Evolutionary conservation across 2,329 filamentous ascomycete species (phyloP).

Genomic region (Scedosporium dehoogii): DNA sequence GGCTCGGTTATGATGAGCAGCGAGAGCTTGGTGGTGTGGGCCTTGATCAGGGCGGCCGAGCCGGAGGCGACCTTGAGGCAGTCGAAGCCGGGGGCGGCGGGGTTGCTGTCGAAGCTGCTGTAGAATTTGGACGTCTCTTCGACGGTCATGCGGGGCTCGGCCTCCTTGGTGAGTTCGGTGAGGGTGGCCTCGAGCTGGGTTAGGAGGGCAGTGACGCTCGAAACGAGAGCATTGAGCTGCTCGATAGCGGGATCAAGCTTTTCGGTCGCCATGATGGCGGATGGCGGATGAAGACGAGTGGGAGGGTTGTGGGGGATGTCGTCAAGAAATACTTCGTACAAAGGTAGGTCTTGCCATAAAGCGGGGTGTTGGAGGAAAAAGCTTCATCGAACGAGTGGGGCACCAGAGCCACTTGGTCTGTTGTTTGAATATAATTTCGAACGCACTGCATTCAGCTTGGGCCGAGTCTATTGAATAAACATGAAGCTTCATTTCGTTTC

Average conservation of each 20-base stretch:
- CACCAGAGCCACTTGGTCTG: too few relatives aligned
- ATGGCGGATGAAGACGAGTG: not conserved
- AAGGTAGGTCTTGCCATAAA: too few relatives aligned
- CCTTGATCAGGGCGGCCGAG: constrained; percentile 62
- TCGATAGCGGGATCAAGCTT: constrained; percentile 20
- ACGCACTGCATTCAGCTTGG: too few relatives aligned
- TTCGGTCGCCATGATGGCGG: constrained; percentile 15
- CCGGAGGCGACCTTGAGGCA: constrained; percentile 62
- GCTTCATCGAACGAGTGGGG: too few relatives aligned
- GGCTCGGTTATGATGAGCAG: constrained; percentile 79
- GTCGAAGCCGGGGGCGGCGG: constrained; percentile 26
- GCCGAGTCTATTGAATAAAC: too few relatives aligned
- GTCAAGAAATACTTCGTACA: too few relatives aligned
- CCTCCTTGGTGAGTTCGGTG: constrained; percentile 19
- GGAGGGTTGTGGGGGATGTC: not conserved
- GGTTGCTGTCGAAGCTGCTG: not conserved
- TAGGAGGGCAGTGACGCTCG: constrained; percentile 27
- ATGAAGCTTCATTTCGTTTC: too few relatives aligned
- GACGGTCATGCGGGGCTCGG: not conserved
- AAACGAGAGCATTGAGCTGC: constrained; percentile 27
- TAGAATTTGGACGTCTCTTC: not conserved
- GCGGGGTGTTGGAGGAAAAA: too few relatives aligned
- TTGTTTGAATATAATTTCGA: too few relatives aligned
- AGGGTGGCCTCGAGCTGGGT: constrained; percentile 32
- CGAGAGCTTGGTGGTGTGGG: constrained; percentile 79